Base-by-base conservation (phyloP, 352 stramenopile species). In the Detonula confervacea region DNA sequence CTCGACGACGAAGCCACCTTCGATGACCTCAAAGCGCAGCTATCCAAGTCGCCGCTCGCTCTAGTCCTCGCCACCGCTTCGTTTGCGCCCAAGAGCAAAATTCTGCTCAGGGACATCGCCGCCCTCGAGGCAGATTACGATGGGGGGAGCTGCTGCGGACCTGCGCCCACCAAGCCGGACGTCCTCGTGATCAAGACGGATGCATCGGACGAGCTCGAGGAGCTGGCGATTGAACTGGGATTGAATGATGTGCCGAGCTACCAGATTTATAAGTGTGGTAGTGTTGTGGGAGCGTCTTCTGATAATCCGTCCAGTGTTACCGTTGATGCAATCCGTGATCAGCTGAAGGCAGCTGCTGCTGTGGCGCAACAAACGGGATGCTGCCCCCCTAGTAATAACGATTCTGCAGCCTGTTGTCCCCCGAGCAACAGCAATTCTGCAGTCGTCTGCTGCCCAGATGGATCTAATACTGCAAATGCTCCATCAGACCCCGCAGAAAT, bases 211-310 rank as follows among this genome's bases (percentile, higher is more conserved):
- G 78, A 80, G 22, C 55, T 86, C n/a, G 73, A 86, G 37, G 65
- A 79, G 29, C 16, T 83, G 0, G 78, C 78, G 14, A 59, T 86
- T n/a, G 78, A 86, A 27, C 47, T 83, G 20, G 78, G 78, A 30
- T 61, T 86, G 35, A 74, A 33, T 18, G 75, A 73, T 57, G 54
- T 78, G 51, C 67, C 75, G 0, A 75, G 49, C 8, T 83, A 47
- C 52, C 75, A 75, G 24, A 71, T 83, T 55, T 83, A 83, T 46
- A 60, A 49, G 8, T 16, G 55, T 18, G 75, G 68, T 0, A 57
- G 12, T 33, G 16, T 82, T 2, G 42, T 74, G 14, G 56, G 14
- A 24, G 57, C 46, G 27, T 56, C 18, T 7, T 44, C 30, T 39
- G 24, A 24, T 39, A 30, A 20, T 37, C 37, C n/a, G 22, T 20